phyloP scores from a whole-genome alignment of 1,284 basidiomycete species.

The Polyporus tsugae region DNA sequence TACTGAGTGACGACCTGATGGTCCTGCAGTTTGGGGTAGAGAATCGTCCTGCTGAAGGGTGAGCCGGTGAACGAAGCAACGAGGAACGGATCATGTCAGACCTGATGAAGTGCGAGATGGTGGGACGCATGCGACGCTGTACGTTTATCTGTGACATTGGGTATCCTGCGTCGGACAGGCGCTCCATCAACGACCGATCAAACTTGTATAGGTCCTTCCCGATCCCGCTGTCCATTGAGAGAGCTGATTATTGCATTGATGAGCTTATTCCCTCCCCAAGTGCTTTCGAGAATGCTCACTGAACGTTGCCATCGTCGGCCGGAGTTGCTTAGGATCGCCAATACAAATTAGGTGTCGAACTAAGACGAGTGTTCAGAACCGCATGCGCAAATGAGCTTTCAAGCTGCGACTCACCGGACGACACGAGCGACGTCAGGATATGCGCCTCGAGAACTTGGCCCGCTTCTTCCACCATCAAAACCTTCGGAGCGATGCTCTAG shows the following conservation, averaged over 20 bases:
- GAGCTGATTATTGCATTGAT: slow-evolving; percentile 34
- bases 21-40: slow-evolving; percentile 68
- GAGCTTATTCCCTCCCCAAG: not conserved
- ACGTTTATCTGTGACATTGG: slow-evolving; percentile 52
- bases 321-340: slow-evolving; percentile 61
- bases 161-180: slow-evolving; percentile 47
- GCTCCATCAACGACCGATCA: slow-evolving; percentile 58
- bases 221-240: slow-evolving; percentile 49
- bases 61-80: not conserved
- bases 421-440: slow-evolving; percentile 65
- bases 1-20: slow-evolving; percentile 58
- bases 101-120: slow-evolving; percentile 52
- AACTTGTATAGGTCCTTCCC: slow-evolving; percentile 51
- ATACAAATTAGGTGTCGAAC: slow-evolving; percentile 37
- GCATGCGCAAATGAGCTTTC: not conserved
- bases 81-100: slow-evolving; percentile 14
- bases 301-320: slow-evolving; percentile 71
- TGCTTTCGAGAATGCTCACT: slow-evolving; percentile 46
- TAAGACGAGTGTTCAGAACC: not conserved
- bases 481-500: slow-evolving; percentile 48
- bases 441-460: slow-evolving; percentile 84
- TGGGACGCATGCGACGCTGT: slow-evolving; percentile 54
- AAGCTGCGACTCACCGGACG: slow-evolving; percentile 33
- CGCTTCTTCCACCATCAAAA: slow-evolving; percentile 56
- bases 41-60: slow-evolving; percentile 51